These are phyloP conservation scores for Talaromyces sp. DNA, from an alignment of 2,329 filamentous ascomycete genomes.

Conservation along the genomic window DNA sequence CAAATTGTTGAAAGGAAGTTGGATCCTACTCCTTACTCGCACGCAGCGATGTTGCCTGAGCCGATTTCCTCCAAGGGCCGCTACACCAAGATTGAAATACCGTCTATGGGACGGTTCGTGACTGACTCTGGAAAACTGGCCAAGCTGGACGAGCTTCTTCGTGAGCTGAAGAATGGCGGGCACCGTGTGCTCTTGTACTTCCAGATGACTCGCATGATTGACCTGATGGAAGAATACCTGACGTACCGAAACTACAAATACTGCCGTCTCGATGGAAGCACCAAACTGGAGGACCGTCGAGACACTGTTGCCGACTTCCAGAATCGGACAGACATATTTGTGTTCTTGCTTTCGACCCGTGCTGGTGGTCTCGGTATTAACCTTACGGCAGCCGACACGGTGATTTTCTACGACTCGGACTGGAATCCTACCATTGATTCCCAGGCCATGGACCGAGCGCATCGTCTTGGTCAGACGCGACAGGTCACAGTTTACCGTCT, in stretches of 20 bases:
- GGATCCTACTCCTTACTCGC: slow-evolving; percentile 48
- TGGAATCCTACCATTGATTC: slow-evolving; percentile 99
- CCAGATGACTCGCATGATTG: slow-evolving; percentile 99
- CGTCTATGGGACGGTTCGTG: slow-evolving; percentile 95
- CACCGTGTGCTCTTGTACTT: slow-evolving; percentile 97
- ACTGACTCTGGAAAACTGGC: slow-evolving; percentile 96
- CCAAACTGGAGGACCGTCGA: slow-evolving; percentile 91
- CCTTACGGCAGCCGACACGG: slow-evolving; percentile 89
- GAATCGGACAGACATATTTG: slow-evolving; percentile 87
- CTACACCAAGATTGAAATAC: slow-evolving; percentile 87
- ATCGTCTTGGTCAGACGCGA: slow-evolving; percentile 90
- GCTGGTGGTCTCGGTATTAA: slow-evolving; percentile 98
- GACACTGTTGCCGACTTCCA: slow-evolving; percentile 98
- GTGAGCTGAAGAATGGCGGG: slow-evolving; percentile 82
- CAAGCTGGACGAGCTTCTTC: slow-evolving; percentile 79
- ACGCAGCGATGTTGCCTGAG: slow-evolving; percentile 69
- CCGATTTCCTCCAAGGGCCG: slow-evolving; percentile 76
- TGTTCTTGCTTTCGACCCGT: slow-evolving; percentile 92
- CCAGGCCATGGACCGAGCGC: slow-evolving; percentile 97
- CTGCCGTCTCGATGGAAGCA: slow-evolving; percentile 91
- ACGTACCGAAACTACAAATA: slow-evolving; percentile 99
- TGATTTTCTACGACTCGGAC: slow-evolving; percentile 99
- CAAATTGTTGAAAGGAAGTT: slow-evolving; percentile 69
- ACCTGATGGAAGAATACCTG: slow-evolving; percentile 97
- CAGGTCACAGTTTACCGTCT: slow-evolving; percentile 97